A percentile compares a stretch with the other conserved stretches of the same genome.
Evolutionary conservation across 2,329 filamentous ascomycete species (phyloP).

Genomic region (Mycocentrospora acerina): DNA sequence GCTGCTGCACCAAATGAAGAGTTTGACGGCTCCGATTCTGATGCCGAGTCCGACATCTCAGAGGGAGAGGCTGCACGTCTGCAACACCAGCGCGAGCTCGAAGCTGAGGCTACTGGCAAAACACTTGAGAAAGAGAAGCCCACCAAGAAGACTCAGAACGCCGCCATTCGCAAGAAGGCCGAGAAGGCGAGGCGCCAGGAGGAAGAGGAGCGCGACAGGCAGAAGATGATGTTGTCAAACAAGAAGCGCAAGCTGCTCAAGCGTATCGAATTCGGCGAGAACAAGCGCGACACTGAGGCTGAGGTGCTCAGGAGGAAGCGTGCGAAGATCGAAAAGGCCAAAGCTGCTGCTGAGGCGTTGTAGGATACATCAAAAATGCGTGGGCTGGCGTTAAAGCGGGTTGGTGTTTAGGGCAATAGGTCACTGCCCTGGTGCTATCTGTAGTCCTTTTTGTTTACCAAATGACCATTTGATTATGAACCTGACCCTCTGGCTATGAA

Average conservation of each 20-base stretch:
- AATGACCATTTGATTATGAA: too few relatives aligned
- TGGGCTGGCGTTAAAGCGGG: constrained; percentile 14
- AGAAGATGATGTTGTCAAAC: constrained; percentile 97
- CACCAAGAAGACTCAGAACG: constrained; percentile 60
- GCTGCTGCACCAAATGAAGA: constrained; percentile 36
- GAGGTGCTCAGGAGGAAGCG: constrained; percentile 85
- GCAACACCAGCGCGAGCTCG: constrained; percentile 84
- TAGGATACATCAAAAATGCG: constrained; percentile 15
- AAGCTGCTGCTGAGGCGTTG: constrained; percentile 33
- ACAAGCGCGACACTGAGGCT: constrained; percentile 87
- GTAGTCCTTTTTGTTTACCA: too few relatives aligned
- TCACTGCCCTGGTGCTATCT: constrained; percentile 4
- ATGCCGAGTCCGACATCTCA: constrained; percentile 48
- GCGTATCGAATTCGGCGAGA: constrained; percentile 96
- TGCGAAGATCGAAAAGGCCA: constrained; percentile 75
- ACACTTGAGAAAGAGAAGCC: constrained; percentile 44
- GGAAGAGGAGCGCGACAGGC: constrained; percentile 84
- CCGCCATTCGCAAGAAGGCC: constrained; percentile 66
- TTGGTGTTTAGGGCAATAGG: constrained; percentile 12
- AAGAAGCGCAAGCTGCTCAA: constrained; percentile 97
- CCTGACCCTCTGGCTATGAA: too few relatives aligned
- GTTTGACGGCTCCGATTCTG: constrained; percentile 52
- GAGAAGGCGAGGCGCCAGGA: constrained; percentile 64
- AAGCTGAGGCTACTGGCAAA: constrained; percentile 81
- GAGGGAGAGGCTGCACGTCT: constrained; percentile 63